A percentile compares a stretch with the other conserved stretches of the same genome.
phyloP scores from a whole-genome alignment of 148 eudicot genomes.

The Pouteria glomerata region DNA sequence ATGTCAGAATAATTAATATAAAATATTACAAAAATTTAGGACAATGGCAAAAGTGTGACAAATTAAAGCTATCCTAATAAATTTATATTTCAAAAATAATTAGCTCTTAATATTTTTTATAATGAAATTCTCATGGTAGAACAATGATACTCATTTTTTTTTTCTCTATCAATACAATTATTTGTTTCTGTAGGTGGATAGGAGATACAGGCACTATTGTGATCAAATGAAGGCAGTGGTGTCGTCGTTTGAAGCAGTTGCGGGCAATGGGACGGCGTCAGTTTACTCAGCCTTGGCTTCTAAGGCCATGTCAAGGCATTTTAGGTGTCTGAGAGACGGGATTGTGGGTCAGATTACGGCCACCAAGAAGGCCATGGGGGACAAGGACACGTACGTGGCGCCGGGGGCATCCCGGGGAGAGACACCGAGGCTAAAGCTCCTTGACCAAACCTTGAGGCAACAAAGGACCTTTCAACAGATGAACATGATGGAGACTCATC shows the following conservation, averaged over 20 bases:
- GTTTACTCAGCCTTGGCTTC: conserved; percentile 74
- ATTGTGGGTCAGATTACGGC: conserved; percentile 65
- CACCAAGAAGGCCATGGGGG: conserved; percentile 70
- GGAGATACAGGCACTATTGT: conserved; percentile 80
- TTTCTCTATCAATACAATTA: too few relatives aligned
- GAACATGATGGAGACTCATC: conserved; percentile 78
- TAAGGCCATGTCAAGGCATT: conserved; percentile 94
- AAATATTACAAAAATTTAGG: too few relatives aligned
- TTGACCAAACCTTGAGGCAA: conserved; percentile 82
- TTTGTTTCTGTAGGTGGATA: conserved; percentile 76
- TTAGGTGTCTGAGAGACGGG: conserved; percentile 70
- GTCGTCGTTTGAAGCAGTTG: conserved; percentile 66
- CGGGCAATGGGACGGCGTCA: conserved; percentile 60
- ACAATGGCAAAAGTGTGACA: too few relatives aligned
- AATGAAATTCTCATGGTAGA: too few relatives aligned
- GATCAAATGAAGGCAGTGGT: conserved; percentile 78
- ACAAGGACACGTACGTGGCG: conserved; percentile 41
- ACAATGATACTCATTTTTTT: too few relatives aligned
- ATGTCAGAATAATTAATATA: too few relatives aligned
- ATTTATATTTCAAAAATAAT: too few relatives aligned
- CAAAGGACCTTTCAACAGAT: conserved; percentile 79
- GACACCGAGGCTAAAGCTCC: conserved; percentile 79
- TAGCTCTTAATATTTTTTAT: too few relatives aligned
- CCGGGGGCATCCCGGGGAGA: conserved; percentile 71
- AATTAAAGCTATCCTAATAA: too few relatives aligned